Percentiles rank a stretch among this genome's conserved stretches.
phyloP scores from a whole-genome alignment of 139 green algal species.

The Desmodesmus armatus region DNA sequence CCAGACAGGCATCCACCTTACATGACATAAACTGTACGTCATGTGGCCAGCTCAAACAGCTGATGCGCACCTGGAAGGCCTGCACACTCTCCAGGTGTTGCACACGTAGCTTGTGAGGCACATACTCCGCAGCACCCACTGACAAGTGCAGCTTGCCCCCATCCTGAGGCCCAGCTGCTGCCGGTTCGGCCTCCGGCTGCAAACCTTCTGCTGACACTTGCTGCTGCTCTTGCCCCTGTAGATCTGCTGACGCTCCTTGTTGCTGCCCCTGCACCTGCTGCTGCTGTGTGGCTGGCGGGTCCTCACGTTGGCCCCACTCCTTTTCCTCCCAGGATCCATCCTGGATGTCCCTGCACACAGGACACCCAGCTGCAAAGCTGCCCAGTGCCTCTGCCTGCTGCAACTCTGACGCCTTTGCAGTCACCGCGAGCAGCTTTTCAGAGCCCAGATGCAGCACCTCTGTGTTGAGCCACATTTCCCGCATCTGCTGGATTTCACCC shows the following conservation, averaged over 20 bases:
- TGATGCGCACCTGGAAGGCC: neutral
- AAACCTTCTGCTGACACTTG: neutral
- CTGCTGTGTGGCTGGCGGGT: slow-evolving; percentile 9
- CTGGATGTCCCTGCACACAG: neutral
- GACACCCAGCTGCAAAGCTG: no score
- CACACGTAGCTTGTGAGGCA: neutral
- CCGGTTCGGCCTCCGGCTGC: neutral
- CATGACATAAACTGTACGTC: neutral
- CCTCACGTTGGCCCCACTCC: neutral
- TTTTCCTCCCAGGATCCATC: neutral
- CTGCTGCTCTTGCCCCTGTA: neutral
- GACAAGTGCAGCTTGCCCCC: neutral
- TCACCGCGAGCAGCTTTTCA: neutral
- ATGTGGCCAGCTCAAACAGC: neutral
- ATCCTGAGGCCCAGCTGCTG: neutral
- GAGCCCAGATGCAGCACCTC: neutral
- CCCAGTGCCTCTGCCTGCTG: no score
- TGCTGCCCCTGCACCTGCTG: neutral
- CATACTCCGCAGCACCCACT: neutral
- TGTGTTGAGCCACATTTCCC: neutral
- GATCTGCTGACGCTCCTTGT: neutral
- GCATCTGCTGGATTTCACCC: neutral
- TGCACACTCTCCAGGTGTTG: neutral
- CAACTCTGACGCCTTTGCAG: neutral
- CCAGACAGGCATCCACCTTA: neutral